Percentiles rank a stretch among this genome's conserved stretches.
phyloP scores from a whole-genome alignment of 2,329 filamentous ascomycete genomes.

The Phaeosphaeriaceae sp. region DNA sequence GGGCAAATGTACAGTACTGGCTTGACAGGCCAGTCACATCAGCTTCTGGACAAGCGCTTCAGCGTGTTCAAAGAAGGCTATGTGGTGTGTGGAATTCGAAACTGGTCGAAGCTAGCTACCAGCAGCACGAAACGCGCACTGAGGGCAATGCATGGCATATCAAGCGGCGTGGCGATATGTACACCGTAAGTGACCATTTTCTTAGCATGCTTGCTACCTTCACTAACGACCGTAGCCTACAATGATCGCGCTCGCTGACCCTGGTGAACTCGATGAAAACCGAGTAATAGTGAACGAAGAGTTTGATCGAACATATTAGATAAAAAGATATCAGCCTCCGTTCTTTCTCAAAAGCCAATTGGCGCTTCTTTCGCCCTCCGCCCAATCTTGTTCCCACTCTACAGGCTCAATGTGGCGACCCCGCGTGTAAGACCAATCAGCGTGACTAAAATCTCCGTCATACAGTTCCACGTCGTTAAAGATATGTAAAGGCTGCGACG shows the following conservation, averaged over 20 bases:
- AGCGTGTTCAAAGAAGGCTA: constrained; percentile 27
- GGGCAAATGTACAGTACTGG: constrained; percentile 35
- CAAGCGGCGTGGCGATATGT: constrained; percentile 1
- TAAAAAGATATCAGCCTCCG: background rate
- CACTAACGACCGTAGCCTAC: background rate
- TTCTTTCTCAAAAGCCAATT: background rate
- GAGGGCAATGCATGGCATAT: constrained; percentile 16
- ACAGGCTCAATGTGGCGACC: background rate
- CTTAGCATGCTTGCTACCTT: background rate
- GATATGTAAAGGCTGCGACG: too few relatives aligned
- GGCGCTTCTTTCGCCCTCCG: background rate
- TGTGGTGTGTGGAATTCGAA: constrained; percentile 14
- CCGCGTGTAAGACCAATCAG: too few relatives aligned
- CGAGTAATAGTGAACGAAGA: constrained; percentile 1
- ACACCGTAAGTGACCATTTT: background rate
- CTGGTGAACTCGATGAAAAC: background rate
- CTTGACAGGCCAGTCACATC: constrained; percentile 25
- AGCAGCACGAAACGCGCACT: constrained; percentile 29
- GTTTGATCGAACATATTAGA: constrained; percentile 1
- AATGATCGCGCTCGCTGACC: background rate
- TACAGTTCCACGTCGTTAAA: too few relatives aligned
- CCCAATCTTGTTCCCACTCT: constrained; percentile 1
- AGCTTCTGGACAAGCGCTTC: constrained; percentile 10
- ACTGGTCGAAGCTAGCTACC: constrained; percentile 21
- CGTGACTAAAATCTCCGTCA: too few relatives aligned